These are phyloP conservation scores for Vitis rotundifolia DNA, from an alignment of 164 flowering plant species.

Conservation along the genomic window DNA sequence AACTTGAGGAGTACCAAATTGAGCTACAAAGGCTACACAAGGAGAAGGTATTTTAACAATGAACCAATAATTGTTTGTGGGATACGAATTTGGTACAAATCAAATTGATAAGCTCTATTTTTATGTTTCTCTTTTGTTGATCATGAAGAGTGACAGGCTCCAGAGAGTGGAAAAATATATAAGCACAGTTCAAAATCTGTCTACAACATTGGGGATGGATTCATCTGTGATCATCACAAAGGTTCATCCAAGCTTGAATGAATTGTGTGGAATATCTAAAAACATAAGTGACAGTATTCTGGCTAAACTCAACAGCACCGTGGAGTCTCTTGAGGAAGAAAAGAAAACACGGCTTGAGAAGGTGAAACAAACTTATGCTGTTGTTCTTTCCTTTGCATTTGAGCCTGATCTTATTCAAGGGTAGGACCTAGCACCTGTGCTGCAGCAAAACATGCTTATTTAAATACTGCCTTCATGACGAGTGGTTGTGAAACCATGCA, in stretches of 20 bases:
- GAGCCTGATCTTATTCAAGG: not conserved
- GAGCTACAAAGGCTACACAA: conserved; percentile 76
- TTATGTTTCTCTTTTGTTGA: conserved; percentile 1
- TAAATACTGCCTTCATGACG: not conserved
- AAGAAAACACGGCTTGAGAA: conserved; percentile 71
- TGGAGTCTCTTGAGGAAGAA: conserved; percentile 75
- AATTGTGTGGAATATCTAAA: conserved; percentile 56
- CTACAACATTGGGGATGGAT: conserved; percentile 77
- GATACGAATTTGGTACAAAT: not conserved
- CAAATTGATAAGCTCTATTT: conserved; percentile 6
- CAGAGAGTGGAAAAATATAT: conserved; percentile 62
- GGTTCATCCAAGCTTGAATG: conserved; percentile 87
- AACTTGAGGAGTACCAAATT: conserved; percentile 73
- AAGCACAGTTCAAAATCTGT: conserved; percentile 41
- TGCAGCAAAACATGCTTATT: not conserved
- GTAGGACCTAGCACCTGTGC: not conserved
- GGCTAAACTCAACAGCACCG: conserved; percentile 63
- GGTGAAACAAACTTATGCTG: conserved; percentile 36
- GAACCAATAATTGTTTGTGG: not conserved
- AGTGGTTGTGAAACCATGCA: not conserved
- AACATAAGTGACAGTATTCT: conserved; percentile 77
- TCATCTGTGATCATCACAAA: conserved; percentile 65
- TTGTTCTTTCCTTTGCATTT: not conserved
- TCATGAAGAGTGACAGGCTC: conserved; percentile 69
- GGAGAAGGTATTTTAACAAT: conserved; percentile 63